Percentiles rank a stretch among this genome's conserved stretches.
Conservation (phyloP, 768 basidiomycete species). For the Pulveroboletus ravenelii region DNA sequence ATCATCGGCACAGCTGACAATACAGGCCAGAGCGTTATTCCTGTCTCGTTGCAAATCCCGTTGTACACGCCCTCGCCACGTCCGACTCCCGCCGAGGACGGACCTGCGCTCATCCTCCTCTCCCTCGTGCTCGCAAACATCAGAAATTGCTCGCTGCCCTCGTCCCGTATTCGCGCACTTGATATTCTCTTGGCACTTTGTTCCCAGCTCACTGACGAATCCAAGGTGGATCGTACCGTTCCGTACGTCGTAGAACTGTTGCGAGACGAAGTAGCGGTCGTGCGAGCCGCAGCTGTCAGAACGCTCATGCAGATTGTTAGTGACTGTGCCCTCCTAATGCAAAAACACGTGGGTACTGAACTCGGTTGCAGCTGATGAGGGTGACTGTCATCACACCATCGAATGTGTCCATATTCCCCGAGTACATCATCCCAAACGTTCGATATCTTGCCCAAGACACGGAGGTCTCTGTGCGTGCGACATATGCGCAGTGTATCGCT, state of each 20-base stretch:
- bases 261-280: slow-evolving; percentile 78
- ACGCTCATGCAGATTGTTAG: slow-evolving; percentile 81
- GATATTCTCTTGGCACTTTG: slow-evolving; percentile 83
- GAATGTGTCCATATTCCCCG: slow-evolving; percentile 76
- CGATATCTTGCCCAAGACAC: slow-evolving; percentile 77
- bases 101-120: slow-evolving; percentile 83
- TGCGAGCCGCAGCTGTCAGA: slow-evolving; percentile 74
- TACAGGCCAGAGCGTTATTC: slow-evolving; percentile 61
- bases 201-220: slow-evolving; percentile 85
- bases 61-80: slow-evolving; percentile 39
- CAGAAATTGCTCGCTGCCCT: slow-evolving; percentile 80
- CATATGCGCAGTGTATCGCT: slow-evolving; percentile 83
- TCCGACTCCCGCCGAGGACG: slow-evolving; percentile 70
- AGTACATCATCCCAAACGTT: slow-evolving; percentile 92
- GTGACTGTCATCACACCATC: slow-evolving; percentile 67
- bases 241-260: slow-evolving; percentile 89
- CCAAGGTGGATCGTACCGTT: slow-evolving; percentile 88
- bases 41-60: slow-evolving; percentile 65
- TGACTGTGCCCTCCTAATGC: slow-evolving; percentile 7
- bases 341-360: slow-evolving; percentile 8
- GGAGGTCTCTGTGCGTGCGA: slow-evolving; percentile 75
- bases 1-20: neutral
- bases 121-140: slow-evolving; percentile 85
- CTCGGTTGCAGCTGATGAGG: slow-evolving; percentile 46
- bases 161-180: slow-evolving; percentile 79